Evolutionary conservation across 2,329 filamentous ascomycete genomes (phyloP), one percentile per base, ranked within the genome.

Genomic region (Triangularia verruculosa): DNA sequence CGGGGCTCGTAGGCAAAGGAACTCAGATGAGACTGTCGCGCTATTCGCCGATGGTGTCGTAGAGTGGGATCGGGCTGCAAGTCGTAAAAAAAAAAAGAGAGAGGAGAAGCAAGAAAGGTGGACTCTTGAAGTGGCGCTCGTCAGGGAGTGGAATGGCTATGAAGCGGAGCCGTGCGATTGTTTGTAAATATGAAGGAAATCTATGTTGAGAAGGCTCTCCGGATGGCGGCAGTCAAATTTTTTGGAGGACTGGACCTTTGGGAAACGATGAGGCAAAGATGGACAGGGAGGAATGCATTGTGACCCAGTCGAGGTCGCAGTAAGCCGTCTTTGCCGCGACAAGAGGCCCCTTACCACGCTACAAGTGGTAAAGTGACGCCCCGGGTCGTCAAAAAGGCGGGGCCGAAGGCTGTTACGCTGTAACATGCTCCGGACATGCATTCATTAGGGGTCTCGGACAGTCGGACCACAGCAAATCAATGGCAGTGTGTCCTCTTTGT

Each of bases 91-190:
- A 47, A 47, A 47, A 12, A 47, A 47, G 20, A 12, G 39, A 47
- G 39, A n/a, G 20, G 39, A 54, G 20, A 27, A 1, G 25, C 25
- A 54, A 9, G 25, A 54, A 54, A 3, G 51, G 51, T 27, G 51
- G 22, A 54, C 51, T 28, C 22, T 25, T 27, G 22, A 27, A 54
- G 51, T 54, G 51, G 51, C 51, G 51, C 25, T 54, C 51, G 39
- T 54, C 51, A 54, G 15, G 51, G 51, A 54, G 51, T 28, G 51
- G 51, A 54, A 54, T n/a, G 51, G 51, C 51, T 54, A 28, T 24
- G 13, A 53, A 54, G 51, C 51, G 51, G 51, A 27, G 51, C 51
- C 11, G 4, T 22, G 22, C 22, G 15, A n/a, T 2, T 54, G 20
- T 24, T 27, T 54, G 51, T 28, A 54, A 54, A 24, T 54, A 28